A percentile compares a stretch with the other conserved stretches of the same genome.
Conservation (phyloP, 805 yeast genomes). For the Candida sithepensis region DNA sequence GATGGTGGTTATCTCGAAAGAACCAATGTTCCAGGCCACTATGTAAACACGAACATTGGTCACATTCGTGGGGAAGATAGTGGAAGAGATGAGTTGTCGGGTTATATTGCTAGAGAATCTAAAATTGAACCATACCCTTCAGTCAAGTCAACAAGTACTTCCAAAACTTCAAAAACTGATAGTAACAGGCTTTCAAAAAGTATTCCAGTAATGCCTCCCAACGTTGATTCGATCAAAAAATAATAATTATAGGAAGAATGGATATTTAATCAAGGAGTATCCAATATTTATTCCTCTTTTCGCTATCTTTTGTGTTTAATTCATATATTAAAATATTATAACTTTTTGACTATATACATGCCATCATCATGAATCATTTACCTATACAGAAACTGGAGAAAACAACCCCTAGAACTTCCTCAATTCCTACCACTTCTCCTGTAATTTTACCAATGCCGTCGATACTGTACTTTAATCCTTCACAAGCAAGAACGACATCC, state of each 20-base stretch:
- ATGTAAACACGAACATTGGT: slow-evolving; percentile 2
- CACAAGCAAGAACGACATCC: slow-evolving; percentile 80
- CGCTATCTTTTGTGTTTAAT: too few relatives aligned
- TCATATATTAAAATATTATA: too few relatives aligned
- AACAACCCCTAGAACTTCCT: slow-evolving; percentile 86
- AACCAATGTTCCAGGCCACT: slow-evolving; percentile 17
- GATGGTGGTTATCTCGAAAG: slow-evolving; percentile 28
- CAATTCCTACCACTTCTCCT: slow-evolving; percentile 83
- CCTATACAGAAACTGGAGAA: slow-evolving; percentile 94
- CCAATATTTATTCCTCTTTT: too few relatives aligned
- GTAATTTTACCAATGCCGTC: slow-evolving; percentile 92
- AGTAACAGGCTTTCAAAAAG: too few relatives aligned
- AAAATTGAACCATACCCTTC: neutral
- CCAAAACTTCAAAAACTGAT: too few relatives aligned
- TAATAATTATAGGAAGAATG: too few relatives aligned
- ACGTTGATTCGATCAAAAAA: too few relatives aligned
- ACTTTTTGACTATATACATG: too few relatives aligned
- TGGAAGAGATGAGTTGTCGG: neutral
- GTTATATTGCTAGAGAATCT: neutral
- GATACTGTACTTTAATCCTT: slow-evolving; percentile 66
- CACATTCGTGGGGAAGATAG: neutral
- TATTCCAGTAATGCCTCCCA: too few relatives aligned
- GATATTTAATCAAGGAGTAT: too few relatives aligned
- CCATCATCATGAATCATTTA: too few relatives aligned
- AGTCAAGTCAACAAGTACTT: neutral